Conservation (phyloP, 306 rosid genomes). For the Pyrus communis region DNA sequence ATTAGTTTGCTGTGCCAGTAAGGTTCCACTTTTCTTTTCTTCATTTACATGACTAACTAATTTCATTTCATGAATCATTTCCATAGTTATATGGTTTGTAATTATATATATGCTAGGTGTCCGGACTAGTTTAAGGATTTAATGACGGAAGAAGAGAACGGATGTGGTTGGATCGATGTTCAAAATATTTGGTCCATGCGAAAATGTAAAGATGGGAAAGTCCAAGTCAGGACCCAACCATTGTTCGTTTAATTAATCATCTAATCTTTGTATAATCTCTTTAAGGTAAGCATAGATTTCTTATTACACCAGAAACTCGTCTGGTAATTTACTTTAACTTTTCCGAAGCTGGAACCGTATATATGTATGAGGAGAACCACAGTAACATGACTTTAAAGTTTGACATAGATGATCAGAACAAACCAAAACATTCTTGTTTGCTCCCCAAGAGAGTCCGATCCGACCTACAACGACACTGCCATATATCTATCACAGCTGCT, state of each 20-base stretch:
- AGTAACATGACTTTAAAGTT: slow-evolving; percentile 5
- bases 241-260: not conserved
- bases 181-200: not conserved
- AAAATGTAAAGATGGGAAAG: no score
- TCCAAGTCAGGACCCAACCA: not conserved
- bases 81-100: not conserved
- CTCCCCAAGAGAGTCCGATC: slow-evolving; percentile 27
- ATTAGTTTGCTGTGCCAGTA: not conserved
- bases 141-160: not conserved
- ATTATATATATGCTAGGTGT: not conserved
- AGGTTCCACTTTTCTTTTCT: not conserved
- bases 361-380: not conserved
- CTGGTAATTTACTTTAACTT: not conserved
- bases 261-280: not conserved
- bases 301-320: not conserved
- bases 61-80: no score
- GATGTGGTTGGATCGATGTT: not conserved
- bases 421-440: slow-evolving; percentile 79
- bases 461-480: slow-evolving; percentile 31
- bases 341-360: not conserved
- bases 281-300: not conserved
- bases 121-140: not conserved
- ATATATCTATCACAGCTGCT: slow-evolving; percentile 4
- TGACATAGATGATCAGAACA: slow-evolving; percentile 6
- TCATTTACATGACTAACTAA: not conserved